Conservation (phyloP, 306 rosid species). For the Hippophae rhamnoides region DNA sequence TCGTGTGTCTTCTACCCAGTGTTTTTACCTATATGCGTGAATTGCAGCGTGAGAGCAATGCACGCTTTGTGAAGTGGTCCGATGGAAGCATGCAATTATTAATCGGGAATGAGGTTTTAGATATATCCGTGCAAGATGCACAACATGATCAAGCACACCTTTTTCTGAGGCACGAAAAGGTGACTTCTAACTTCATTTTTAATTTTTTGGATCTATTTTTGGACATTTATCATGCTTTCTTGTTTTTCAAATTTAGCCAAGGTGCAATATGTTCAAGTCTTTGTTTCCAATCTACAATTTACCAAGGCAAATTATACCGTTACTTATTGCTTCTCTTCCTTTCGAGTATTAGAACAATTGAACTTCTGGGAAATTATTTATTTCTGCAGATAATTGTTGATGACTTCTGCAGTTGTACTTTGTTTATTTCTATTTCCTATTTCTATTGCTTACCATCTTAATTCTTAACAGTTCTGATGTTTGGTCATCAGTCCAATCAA, state of each 20-base stretch:
- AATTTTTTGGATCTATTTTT: not conserved
- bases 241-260: no score
- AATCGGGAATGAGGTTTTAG: slow-evolving; percentile 94
- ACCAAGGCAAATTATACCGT: no score
- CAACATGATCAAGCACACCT: slow-evolving; percentile 98
- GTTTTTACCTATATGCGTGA: slow-evolving; percentile 11
- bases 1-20: not conserved
- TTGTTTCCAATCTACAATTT: no score
- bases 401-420: no score
- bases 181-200: slow-evolving; percentile 25
- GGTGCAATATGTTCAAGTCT: no score
- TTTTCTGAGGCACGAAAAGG: slow-evolving; percentile 91
- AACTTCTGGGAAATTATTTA: no score
- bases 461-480: not conserved
- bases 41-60: slow-evolving; percentile 76
- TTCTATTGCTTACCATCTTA: not conserved
- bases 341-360: no score
- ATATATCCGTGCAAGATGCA: slow-evolving; percentile 90
- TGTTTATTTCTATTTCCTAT: no score
- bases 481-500: no score
- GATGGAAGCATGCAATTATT: slow-evolving; percentile 89
- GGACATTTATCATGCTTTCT: no score
- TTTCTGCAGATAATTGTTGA: no score
- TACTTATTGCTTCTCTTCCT: no score
- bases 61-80: slow-evolving; percentile 97